Conservation (phyloP, 202 grass and related monocot species). For the Alloteropsis angusta region DNA sequence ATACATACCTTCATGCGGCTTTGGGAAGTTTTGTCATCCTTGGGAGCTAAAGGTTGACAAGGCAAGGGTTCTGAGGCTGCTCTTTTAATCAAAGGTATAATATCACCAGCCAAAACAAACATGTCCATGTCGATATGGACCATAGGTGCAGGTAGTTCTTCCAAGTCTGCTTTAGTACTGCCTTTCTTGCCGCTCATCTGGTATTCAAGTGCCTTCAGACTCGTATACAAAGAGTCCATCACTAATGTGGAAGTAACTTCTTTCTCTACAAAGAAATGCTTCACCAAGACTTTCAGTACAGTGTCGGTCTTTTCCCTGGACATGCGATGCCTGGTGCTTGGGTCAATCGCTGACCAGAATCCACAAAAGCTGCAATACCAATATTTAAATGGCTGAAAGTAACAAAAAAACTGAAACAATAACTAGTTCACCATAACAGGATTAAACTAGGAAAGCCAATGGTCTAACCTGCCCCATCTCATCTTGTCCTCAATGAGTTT, state of each 20-base stretch:
- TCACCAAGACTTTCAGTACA: slow-evolving; percentile 70
- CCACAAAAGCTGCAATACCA: slow-evolving; percentile 64
- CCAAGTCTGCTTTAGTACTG: slow-evolving; percentile 38
- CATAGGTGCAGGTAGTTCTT: slow-evolving; percentile 54
- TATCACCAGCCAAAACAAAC: slow-evolving; percentile 75
- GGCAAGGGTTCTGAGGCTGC: slow-evolving; percentile 55
- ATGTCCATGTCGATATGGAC: slow-evolving; percentile 58
- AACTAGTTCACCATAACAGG: neutral
- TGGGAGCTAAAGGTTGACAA: slow-evolving; percentile 49
- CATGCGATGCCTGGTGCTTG: slow-evolving; percentile 47
- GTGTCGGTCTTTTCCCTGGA: slow-evolving; percentile 64
- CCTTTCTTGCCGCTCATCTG: slow-evolving; percentile 53
- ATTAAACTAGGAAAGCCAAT: slow-evolving; percentile 11
- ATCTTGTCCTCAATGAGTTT: slow-evolving; percentile 75
- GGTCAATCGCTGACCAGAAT: slow-evolving; percentile 72
- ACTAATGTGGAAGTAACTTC: slow-evolving; percentile 89
- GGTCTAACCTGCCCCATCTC: slow-evolving; percentile 63
- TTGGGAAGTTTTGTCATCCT: slow-evolving; percentile 75
- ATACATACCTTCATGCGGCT: slow-evolving; percentile 54
- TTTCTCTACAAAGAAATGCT: slow-evolving; percentile 92
- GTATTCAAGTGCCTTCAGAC: slow-evolving; percentile 65
- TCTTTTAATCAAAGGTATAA: slow-evolving; percentile 65
- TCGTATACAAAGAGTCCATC: slow-evolving; percentile 80
- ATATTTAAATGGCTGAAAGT: slow-evolving; percentile 9
- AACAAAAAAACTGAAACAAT: neutral